Evolutionary conservation across 345 rosid species (phyloP), one percentile per base, ranked within the genome.

Genomic region (Anacardium occidentale): DNA sequence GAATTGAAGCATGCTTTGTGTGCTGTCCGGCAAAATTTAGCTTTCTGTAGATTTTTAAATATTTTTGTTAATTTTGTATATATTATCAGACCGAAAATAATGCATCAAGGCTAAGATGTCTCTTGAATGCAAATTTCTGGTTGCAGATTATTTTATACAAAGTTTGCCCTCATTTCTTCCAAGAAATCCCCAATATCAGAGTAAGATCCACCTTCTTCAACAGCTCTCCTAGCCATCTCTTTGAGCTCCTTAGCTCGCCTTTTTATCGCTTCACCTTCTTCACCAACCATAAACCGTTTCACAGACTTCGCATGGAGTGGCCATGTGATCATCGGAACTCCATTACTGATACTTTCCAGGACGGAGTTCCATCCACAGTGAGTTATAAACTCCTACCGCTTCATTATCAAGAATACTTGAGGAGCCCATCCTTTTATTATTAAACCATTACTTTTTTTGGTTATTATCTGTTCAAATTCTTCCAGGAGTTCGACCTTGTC

Each of bases 331-430:
- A 86, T 76, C 1, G 84, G 88, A 47, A 84, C 67, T 25, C 90
- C 86, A 7, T 82, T 78, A 48, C 78, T 52, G 0, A 80, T 66
- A n/a, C 79, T 82, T 62, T 86, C 90, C 2, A 84, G 56, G 45
- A 76, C 20, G 0, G 88, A 86, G 75, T 82, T 86, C 90, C 86
- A 86, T 54, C 90, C 88, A 18, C 88, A 87, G 14, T 84, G 88
- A 3, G 88, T 87, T 77, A 87, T 64, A 4, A 81, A 84, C 42
- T 29, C 85, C 84, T 1, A 70, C 51, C 2, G 87, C 84, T 75
- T 79, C 74, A 40, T 84, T 82, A 5, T 84, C 88, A 34, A 86
- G 85, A 32, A 86, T n/a, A 81, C 70, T n/a, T 86, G 88, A 8
- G 86, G 84, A 0, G 86, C 88, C 88, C 88, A 83, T 55, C 83